A percentile compares a stretch with the other conserved stretches of the same genome.
phyloP scores from a whole-genome alignment of 2,329 filamentous ascomycete species.

The Stachybotrys echinatus region DNA sequence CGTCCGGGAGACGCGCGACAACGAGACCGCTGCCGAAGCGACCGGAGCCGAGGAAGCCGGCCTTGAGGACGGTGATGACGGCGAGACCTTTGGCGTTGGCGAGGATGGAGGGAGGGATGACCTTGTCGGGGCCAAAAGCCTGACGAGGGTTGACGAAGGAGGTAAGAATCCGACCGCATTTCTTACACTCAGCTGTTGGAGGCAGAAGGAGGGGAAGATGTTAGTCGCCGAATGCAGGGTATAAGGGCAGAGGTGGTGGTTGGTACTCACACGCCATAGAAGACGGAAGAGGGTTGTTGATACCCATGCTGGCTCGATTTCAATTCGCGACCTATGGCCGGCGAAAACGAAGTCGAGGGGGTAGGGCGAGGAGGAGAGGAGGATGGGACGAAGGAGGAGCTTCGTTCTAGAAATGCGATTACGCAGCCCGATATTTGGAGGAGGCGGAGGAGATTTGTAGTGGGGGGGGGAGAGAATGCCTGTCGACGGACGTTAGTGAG shows the following conservation, averaged over 20 bases:
- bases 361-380: constrained; percentile 4
- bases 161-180: constrained; percentile 90
- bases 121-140: constrained; percentile 91
- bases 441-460: not conserved
- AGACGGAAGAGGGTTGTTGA: constrained; percentile 63
- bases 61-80: constrained; percentile 81
- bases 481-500: not conserved
- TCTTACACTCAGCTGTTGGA: constrained; percentile 83
- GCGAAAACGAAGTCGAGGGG: constrained; percentile 10
- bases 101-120: constrained; percentile 88
- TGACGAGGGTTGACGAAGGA: constrained; percentile 94
- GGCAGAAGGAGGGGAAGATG: constrained; percentile 5
- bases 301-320: constrained; percentile 41
- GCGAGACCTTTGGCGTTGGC: constrained; percentile 89
- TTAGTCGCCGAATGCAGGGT: constrained; percentile 5
- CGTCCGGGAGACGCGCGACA: constrained; percentile 71
- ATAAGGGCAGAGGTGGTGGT: constrained; percentile 2
- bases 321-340: not conserved
- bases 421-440: not conserved
- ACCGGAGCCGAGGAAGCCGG: constrained; percentile 77
- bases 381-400: not conserved
- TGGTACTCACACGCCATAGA: constrained; percentile 60
- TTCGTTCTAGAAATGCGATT: not conserved
- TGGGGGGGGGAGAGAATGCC: not conserved
- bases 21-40: constrained; percentile 80